A percentile compares a stretch with the other conserved stretches of the same genome.
These are phyloP conservation scores for Pichia insulana DNA, from an alignment of 805 yeast genomes.

Conservation along the genomic window DNA sequence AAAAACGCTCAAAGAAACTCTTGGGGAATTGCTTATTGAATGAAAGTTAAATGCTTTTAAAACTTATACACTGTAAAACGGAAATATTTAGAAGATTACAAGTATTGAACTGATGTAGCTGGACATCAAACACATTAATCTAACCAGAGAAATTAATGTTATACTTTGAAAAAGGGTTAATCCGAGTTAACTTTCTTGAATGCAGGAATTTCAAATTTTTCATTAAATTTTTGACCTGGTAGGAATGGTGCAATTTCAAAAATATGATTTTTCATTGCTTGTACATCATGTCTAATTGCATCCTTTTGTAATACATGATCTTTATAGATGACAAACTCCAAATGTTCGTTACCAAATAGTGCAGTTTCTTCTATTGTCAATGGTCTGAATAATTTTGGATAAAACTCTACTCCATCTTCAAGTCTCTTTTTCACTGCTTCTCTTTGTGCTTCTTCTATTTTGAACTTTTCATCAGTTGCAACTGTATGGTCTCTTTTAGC, in stretches of 20 bases:
- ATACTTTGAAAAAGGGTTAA: neutral
- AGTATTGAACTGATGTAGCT: too few relatives aligned
- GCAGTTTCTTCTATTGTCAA: conserved; percentile 28
- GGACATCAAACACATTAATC: too few relatives aligned
- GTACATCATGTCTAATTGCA: conserved; percentile 29
- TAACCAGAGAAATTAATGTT: neutral
- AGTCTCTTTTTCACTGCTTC: conserved; percentile 57
- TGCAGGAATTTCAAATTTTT: conserved; percentile 62
- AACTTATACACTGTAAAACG: too few relatives aligned
- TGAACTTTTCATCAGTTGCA: conserved; percentile 84
- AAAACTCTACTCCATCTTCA: conserved; percentile 73
- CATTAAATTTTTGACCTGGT: conserved; percentile 69
- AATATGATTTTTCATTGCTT: conserved; percentile 45
- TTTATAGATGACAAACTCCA: conserved; percentile 63
- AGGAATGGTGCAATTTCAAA: conserved; percentile 66
- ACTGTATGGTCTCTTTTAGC: conserved; percentile 65
- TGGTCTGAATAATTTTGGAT: conserved; percentile 66
- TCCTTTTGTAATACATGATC: conserved; percentile 28
- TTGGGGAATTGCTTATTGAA: too few relatives aligned
- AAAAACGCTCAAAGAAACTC: too few relatives aligned
- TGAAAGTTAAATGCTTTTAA: too few relatives aligned
- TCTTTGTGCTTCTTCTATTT: conserved; percentile 85
- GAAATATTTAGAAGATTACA: too few relatives aligned
- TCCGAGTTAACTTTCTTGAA: conserved; percentile 35
- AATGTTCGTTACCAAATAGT: conserved; percentile 29